These are phyloP conservation scores for Parmelia sp. DNA, from an alignment of 495 filamentous ascomycete genomes.

Conservation along the genomic window DNA sequence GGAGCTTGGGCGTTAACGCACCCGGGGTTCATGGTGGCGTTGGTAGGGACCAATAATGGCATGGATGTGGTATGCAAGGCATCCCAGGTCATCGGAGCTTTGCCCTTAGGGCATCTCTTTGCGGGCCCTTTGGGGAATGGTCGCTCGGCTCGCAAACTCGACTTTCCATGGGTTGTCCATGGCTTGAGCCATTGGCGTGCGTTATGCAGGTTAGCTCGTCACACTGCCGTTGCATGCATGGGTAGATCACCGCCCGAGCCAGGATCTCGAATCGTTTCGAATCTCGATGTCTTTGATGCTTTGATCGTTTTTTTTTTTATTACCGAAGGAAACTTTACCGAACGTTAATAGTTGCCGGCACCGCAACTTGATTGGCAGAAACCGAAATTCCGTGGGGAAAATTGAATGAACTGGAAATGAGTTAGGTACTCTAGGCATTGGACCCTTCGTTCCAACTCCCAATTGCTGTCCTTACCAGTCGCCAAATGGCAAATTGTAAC, in stretches of 20 bases:
- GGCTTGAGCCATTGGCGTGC: not conserved
- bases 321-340: not conserved
- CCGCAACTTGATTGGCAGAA: not conserved
- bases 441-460: too few relatives aligned
- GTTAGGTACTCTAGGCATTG: too few relatives aligned
- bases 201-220: not conserved
- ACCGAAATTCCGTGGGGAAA: too few relatives aligned
- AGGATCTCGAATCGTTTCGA: not conserved
- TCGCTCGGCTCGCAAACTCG: not conserved
- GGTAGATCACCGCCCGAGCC: not conserved
- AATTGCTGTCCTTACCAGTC: too few relatives aligned
- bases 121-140: not conserved
- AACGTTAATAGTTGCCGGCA: not conserved
- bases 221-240: not conserved
- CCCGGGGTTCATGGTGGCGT: not conserved
- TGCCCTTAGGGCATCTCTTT: not conserved
- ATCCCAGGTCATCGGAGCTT: not conserved
- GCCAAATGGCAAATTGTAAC: not conserved
- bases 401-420: too few relatives aligned
- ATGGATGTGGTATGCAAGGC: not conserved
- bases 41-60: not conserved
- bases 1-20: not conserved
- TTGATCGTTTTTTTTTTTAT: not conserved
- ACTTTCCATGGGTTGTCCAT: not conserved
- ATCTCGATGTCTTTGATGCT: not conserved